phyloP scores from a whole-genome alignment of 768 basidiomycete genomes.

The Lentinula lateritia region DNA sequence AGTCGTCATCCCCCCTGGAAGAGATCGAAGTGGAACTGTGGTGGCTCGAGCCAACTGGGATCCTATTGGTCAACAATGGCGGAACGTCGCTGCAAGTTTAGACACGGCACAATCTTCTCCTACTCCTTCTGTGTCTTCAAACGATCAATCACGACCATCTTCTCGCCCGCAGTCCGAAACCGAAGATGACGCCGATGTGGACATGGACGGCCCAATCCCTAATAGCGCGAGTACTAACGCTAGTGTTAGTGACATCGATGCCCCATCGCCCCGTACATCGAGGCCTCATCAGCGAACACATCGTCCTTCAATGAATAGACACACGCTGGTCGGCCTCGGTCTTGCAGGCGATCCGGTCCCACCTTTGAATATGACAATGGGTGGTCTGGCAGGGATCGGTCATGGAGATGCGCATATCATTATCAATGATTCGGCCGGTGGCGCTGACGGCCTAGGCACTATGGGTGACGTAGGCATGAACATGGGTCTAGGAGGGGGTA shows the following conservation, averaged over 20 bases:
- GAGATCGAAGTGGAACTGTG: conserved; percentile 74
- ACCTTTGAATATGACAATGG: conserved; percentile 4
- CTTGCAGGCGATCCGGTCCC: background rate
- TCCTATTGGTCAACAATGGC: conserved; percentile 3
- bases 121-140: conserved; percentile 7
- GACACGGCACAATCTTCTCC: conserved; percentile 5
- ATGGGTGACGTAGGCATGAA: conserved; percentile 7
- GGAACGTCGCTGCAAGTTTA: background rate
- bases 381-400: background rate
- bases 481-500: conserved; percentile 26
- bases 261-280: background rate
- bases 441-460: conserved; percentile 23
- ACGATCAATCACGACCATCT: conserved; percentile 5
- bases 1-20: conserved; percentile 49
- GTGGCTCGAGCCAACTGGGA: conserved; percentile 48
- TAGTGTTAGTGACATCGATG: background rate
- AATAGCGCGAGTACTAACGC: conserved; percentile 3
- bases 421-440: conserved; percentile 40
- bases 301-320: conserved; percentile 5
- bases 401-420: conserved; percentile 42
- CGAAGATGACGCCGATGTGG: conserved; percentile 66
- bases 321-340: conserved; percentile 1
- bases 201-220: conserved; percentile 24
- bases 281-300: conserved; percentile 1
- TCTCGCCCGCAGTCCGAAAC: conserved; percentile 38